Percentiles rank a stretch among this genome's conserved stretches.
These are phyloP conservation scores for Aspergillus nomiae DNA, from an alignment of 2,329 filamentous ascomycete genomes.

Conservation along the genomic window DNA sequence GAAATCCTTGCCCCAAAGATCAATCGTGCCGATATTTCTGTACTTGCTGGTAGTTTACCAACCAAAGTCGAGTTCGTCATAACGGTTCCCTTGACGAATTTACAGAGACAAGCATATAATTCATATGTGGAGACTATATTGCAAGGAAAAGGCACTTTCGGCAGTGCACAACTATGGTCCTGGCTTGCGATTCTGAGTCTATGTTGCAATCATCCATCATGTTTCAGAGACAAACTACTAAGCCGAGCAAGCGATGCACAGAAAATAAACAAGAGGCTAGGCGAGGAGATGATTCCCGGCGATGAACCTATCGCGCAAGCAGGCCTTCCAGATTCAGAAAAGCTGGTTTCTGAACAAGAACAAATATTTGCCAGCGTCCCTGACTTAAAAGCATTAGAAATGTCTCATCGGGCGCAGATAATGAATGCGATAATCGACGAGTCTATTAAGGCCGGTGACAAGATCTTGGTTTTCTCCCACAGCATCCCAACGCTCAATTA, in stretches of 20 bases:
- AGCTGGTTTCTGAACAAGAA: conserved; percentile 36
- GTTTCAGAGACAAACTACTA: conserved; percentile 54
- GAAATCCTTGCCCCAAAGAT: conserved; percentile 75
- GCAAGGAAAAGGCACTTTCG: conserved; percentile 33
- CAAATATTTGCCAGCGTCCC: conserved; percentile 32
- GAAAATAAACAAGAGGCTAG: conserved; percentile 17
- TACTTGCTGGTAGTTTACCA: conserved; percentile 67
- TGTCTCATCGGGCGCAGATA: conserved; percentile 70
- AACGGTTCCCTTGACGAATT: conserved; percentile 66
- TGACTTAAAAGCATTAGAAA: conserved; percentile 44
- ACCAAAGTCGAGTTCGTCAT: conserved; percentile 81
- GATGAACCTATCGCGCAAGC: conserved; percentile 40
- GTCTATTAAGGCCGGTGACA: conserved; percentile 65
- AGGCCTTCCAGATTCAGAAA: conserved; percentile 35
- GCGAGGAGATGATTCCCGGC: conserved; percentile 21
- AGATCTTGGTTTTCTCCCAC: conserved; percentile 79
- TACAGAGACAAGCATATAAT: conserved; percentile 67
- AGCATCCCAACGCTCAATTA: conserved; percentile 70
- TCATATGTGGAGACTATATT: conserved; percentile 50
- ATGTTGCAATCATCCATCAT: conserved; percentile 61
- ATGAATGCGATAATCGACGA: conserved; percentile 70
- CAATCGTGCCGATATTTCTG: conserved; percentile 70
- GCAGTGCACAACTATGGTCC: conserved; percentile 52
- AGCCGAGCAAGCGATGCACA: conserved; percentile 34
- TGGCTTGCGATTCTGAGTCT: conserved; percentile 57